Conservation (phyloP, 805 yeast species). For the Starmerella floricola region DNA sequence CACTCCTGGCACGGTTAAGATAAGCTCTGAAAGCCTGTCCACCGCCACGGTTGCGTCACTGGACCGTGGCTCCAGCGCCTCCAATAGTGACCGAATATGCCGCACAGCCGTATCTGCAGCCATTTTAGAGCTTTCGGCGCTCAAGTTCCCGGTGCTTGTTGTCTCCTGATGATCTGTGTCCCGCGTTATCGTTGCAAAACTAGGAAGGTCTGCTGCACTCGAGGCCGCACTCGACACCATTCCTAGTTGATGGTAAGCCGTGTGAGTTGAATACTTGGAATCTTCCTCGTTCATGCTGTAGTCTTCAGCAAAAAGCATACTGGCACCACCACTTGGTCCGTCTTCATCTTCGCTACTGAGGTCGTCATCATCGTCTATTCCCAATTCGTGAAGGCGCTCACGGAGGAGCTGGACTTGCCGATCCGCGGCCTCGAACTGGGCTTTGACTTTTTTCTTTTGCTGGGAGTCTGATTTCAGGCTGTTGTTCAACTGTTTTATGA, state of each 20-base stretch:
- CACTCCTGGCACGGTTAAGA: slow-evolving; percentile 13
- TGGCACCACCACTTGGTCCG: slow-evolving; percentile 2
- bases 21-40: slow-evolving; percentile 13
- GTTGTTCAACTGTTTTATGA: slow-evolving; percentile 8
- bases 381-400: slow-evolving; percentile 39
- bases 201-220: slow-evolving; percentile 9
- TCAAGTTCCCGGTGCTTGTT: not conserved
- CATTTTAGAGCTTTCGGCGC: not conserved
- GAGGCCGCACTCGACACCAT: slow-evolving; percentile 14
- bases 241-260: slow-evolving; percentile 15
- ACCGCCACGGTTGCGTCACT: slow-evolving; percentile 8
- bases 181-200: not conserved
- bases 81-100: slow-evolving; percentile 6
- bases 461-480: slow-evolving; percentile 6
- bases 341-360: slow-evolving; percentile 29
- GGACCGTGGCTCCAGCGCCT: slow-evolving; percentile 12
- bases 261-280: slow-evolving; percentile 23
- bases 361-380: slow-evolving; percentile 23
- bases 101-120: slow-evolving; percentile 2
- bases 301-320: slow-evolving; percentile 6
- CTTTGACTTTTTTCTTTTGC: slow-evolving; percentile 15
- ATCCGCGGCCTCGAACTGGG: slow-evolving; percentile 20
- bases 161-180: not conserved
- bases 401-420: slow-evolving; percentile 13
- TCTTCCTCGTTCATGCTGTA: slow-evolving; percentile 5